Percentiles rank a stretch among this genome's conserved stretches.
Conservation (phyloP, 192 early-diverging fungal genomes). For the Paraglomus brasilianum region DNA sequence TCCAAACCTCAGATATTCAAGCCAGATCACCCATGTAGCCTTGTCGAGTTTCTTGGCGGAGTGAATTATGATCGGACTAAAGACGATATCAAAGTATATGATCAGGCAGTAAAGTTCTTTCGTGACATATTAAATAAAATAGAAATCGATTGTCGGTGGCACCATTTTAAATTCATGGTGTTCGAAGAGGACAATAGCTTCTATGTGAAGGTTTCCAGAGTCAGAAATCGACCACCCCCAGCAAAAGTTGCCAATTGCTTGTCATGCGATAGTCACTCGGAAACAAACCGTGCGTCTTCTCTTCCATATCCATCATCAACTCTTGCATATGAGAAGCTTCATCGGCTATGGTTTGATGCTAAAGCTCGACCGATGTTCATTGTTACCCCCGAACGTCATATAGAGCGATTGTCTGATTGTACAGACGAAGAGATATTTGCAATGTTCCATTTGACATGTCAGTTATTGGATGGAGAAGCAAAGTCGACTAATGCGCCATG, state of each 20-base stretch:
- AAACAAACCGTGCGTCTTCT: constrained; percentile 15
- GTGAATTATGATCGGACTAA: background rate
- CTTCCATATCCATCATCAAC: constrained; percentile 21
- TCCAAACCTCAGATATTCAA: background rate
- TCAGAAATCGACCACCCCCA: background rate
- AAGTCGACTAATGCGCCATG: constrained; percentile 1
- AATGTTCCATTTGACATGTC: constrained; percentile 9
- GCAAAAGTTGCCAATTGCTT: constrained; percentile 17
- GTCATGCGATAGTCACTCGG: constrained; percentile 22
- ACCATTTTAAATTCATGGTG: constrained; percentile 9
- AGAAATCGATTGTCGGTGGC: background rate
- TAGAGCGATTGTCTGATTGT: constrained; percentile 33
- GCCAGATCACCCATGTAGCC: constrained; percentile 11
- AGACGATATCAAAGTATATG: constrained; percentile 10
- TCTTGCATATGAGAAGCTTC: background rate
- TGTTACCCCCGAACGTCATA: constrained; percentile 30
- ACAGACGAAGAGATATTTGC: constrained; percentile 32
- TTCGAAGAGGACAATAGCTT: background rate
- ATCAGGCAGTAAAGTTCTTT: constrained; percentile 15
- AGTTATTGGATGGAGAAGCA: constrained; percentile 11
- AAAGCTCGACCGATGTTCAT: constrained; percentile 36
- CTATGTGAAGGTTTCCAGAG: background rate
- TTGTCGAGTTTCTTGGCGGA: constrained; percentile 25
- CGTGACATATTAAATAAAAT: constrained; percentile 1
- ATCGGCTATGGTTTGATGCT: constrained; percentile 29